Percentiles rank a stretch among this genome's conserved stretches.
phyloP scores from a whole-genome alignment of 225 moss, liverwort and hornwort species.

The Pseudisothecium myosuroides region DNA sequence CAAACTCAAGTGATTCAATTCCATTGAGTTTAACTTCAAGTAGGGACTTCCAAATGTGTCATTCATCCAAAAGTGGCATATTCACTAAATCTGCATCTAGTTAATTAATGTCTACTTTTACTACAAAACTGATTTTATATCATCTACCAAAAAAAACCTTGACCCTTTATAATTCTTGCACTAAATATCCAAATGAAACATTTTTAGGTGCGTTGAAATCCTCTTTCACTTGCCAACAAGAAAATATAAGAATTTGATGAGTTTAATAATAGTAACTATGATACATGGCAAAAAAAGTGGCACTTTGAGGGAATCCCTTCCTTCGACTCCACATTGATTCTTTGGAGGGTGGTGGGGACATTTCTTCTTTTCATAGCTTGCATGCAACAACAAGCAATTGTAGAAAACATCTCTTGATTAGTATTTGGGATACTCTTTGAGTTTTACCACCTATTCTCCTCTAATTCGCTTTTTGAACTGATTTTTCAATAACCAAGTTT shows the following conservation, averaged over 20 bases:
- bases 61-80: accelerated
- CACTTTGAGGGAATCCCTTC: no score
- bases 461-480: no score
- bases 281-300: no score
- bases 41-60: no score
- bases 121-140: background rate
- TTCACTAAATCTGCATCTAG: background rate
- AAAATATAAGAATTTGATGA: background rate
- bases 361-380: background rate
- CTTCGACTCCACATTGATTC: background rate
- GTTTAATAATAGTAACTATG: background rate
- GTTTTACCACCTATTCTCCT: no score
- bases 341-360: no score
- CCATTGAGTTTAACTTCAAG: background rate
- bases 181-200: background rate
- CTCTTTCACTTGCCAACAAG: no score
- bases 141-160: accelerated
- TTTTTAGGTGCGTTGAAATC: no score
- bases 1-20: background rate
- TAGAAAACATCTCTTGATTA: no score
- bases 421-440: no score
- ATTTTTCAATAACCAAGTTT: no score
- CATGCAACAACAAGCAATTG: no score
- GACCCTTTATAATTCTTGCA: background rate
- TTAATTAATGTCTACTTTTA: background rate